Percentiles rank a stretch among this genome's conserved stretches.
Evolutionary conservation across 441 rosid species (phyloP).

Genomic region (Sinapis alba): DNA sequence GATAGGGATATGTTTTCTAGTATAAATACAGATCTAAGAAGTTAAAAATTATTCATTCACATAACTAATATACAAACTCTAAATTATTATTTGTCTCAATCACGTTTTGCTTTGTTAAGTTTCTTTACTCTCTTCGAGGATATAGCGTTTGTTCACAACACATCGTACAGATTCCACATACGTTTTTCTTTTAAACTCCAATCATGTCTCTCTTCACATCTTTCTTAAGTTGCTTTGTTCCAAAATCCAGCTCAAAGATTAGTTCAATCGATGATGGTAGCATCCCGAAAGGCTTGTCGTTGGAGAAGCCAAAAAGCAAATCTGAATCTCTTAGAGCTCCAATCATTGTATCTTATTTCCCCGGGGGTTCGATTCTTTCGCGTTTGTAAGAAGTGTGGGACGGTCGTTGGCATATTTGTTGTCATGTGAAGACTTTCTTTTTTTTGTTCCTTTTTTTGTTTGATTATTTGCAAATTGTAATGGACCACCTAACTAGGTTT

Average conservation of each 20-base stretch:
- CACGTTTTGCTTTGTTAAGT: no score
- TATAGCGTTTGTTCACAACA: no score
- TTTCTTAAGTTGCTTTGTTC: conserved; percentile 19
- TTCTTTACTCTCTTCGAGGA: no score
- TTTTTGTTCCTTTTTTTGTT: neutral
- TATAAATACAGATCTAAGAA: neutral
- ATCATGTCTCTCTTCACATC: conserved; percentile 24
- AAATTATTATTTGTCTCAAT: no score
- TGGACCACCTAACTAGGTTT: neutral
- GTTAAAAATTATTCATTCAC: neutral
- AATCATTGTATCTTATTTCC: conserved; percentile 26
- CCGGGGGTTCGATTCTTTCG: conserved; percentile 29
- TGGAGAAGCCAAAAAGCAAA: conserved; percentile 29
- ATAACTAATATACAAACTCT: no score
- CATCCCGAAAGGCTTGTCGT: conserved; percentile 5
- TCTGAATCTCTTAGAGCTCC: conserved; percentile 27
- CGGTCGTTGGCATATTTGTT: neutral
- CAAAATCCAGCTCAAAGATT: conserved; percentile 10
- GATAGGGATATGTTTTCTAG: neutral
- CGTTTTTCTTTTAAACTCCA: neutral
- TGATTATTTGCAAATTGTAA: neutral
- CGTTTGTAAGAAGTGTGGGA: conserved; percentile 17
- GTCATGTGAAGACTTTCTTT: conserved; percentile 2
- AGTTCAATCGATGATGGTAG: conserved; percentile 20
- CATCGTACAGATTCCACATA: neutral